Evolutionary conservation across 2,329 filamentous ascomycete species (phyloP), one percentile per base, ranked within the genome.

Genomic region (Aspergillus puulaauensis): DNA sequence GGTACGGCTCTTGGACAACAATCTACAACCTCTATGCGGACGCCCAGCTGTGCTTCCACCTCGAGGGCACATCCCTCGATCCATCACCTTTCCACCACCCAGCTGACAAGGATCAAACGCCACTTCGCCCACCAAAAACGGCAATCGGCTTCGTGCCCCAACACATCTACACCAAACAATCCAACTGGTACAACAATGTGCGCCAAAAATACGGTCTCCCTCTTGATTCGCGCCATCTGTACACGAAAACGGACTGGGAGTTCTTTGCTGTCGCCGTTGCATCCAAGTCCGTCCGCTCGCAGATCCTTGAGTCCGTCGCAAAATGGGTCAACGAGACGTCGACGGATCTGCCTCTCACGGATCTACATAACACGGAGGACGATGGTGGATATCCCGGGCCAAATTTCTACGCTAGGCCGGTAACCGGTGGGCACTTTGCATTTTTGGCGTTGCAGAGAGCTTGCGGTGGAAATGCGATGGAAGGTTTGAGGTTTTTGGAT

Each of bases 231-330:
- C 85, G 91, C 44, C 90, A 95, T 73, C 74, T 93, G 3, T 95
- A 95, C 73, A 89, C 90, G 35, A 96, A 96, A 76, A 91, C 88
- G 31, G 91, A 96, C 75, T 96, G 91, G 91, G 88, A 95, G 66
- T 92, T 96, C 72, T 93, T 95, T 73, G 90, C 90, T 0, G 91
- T 91, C 47, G 90, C 91, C 2, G 88, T 96, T 5, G 85, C 90
- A 4, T 86, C 86, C 64, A 83, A 84, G 70, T 76, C 81, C 57
- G 89, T 89, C 1, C 83, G 91, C 54, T 80, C 82, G 3, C 85
- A 89, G 70, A 91, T 96, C 51, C 77, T 95, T 37, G 82, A 90
- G 59, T 83, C 85, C 17, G 88, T 95, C 41, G 90, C 90, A 1
- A 79, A 78, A 56, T 96, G 91, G 91, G 80, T 96, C 58, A 96